Evolutionary conservation across 2,329 filamentous ascomycete species (phyloP).

Genomic region (Hypoxylon sp.): DNA sequence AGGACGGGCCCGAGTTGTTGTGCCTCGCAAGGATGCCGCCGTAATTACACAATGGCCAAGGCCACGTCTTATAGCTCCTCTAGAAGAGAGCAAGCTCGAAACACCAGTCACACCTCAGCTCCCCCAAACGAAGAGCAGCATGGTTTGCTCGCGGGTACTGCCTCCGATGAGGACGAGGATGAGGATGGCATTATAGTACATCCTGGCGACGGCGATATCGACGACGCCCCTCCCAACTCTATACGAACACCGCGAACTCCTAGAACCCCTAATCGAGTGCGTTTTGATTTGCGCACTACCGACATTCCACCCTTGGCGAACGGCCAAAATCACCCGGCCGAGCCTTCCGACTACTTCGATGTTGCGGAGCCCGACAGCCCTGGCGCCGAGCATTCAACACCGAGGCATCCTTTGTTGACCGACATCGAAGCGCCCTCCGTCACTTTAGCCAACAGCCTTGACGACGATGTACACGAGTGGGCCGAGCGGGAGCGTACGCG

Average conservation of each 20-base stretch:
- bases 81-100: constrained; percentile 47
- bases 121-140: constrained; percentile 57
- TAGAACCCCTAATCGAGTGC: constrained; percentile 75
- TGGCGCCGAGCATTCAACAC: constrained; percentile 55
- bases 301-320: constrained; percentile 53
- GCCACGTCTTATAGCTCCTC: constrained; percentile 55
- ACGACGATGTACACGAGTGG: constrained; percentile 63
- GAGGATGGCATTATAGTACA: constrained; percentile 50
- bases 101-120: constrained; percentile 46
- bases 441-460: constrained; percentile 73
- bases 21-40: constrained; percentile 56
- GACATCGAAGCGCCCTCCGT: constrained; percentile 80
- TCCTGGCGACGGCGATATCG: constrained; percentile 38
- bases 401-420: constrained; percentile 77
- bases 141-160: constrained; percentile 54
- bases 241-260: constrained; percentile 57
- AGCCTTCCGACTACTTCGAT: constrained; percentile 51
- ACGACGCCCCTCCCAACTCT: constrained; percentile 36
- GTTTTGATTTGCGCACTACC: constrained; percentile 66
- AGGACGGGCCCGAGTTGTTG: constrained; percentile 29
- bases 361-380: constrained; percentile 56
- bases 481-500: constrained; percentile 70
- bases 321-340: constrained; percentile 33
- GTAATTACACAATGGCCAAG: constrained; percentile 61
- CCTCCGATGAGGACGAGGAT: constrained; percentile 48